Base-by-base conservation (phyloP, 768 basidiomycete genomes). In the Gymnopilus junonius region DNA sequence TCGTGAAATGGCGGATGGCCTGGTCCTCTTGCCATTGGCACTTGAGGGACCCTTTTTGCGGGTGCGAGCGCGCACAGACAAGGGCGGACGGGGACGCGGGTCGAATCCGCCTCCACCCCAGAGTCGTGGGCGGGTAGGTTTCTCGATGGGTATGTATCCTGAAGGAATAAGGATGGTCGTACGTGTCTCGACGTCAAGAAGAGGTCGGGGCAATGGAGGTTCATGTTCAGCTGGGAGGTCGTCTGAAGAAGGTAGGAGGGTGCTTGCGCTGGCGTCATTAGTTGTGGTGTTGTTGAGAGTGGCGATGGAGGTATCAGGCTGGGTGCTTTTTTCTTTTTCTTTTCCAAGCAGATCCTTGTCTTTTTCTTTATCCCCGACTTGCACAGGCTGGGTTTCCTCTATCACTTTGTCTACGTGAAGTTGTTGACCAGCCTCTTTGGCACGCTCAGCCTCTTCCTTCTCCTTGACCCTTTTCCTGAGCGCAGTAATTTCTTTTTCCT, bases 81-180 rank as follows among this genome's bases (percentile, higher is more conserved):
- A 59, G 0, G 67, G 67, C 1, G 68, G 68, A 14, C 71, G 61
- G 4, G 67, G 69, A 3, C 66, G 59, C 31, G 56, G 83, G 65
- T 64, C 80, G 70, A 67, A 80, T 35, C 83, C 72, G 7, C 88
- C 89, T 21, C 88, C 90, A 55, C 90, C 90, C 90, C 90, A 92
- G 20, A 92, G 79, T n/a, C 82, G 82, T 14, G 85, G 87, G 5
- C 72, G 82, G 5, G 72, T 63, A 12, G 88, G 88, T 55, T 84
- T 81, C 50, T 81, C 75, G 14, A 80, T 75, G 0, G 89, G 90
- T 21, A 92, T 78, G 68, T 84, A 83, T 1, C 82, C 80, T 23
- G 79, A 76, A 0, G 91, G 89, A 62, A 92, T 82, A 69, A 88
- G 74, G 56, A 91, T 78, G 1, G 86, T 84, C 29, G 83, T 79